A percentile compares a stretch with the other conserved stretches of the same genome.
phyloP scores from a whole-genome alignment of 2,329 filamentous ascomycete genomes.

The Raffaelea albimanens region DNA sequence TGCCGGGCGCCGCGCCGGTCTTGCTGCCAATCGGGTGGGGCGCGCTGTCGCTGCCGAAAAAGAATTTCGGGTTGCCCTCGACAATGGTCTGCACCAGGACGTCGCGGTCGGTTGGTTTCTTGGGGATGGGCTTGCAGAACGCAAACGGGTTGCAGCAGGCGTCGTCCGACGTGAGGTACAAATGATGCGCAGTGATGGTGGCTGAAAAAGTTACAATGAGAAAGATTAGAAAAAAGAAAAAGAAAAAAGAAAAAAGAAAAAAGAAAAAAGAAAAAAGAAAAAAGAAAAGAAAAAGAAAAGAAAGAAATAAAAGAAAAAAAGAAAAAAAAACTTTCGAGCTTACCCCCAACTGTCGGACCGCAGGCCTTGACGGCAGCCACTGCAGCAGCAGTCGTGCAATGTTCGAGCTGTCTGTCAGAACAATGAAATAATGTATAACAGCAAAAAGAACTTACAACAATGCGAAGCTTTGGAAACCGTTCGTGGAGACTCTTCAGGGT shows the following conservation, averaged over 20 bases:
- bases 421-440: background rate
- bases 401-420: constrained; percentile 34
- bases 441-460: constrained; percentile 32
- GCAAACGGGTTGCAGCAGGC: constrained; percentile 15
- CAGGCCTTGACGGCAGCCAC: constrained; percentile 69
- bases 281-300: too few species aligned
- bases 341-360: constrained; percentile 61
- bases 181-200: constrained; percentile 80
- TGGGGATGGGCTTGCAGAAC: constrained; percentile 62
- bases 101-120: constrained; percentile 61
- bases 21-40: constrained; percentile 54
- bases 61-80: constrained; percentile 56
- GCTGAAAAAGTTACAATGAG: constrained; percentile 23
- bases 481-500: constrained; percentile 65
- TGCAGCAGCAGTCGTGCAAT: constrained; percentile 79
- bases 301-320: too few species aligned
- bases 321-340: too few species aligned
- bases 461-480: constrained; percentile 62
- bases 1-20: constrained; percentile 35
- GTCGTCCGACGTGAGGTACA: constrained; percentile 45
- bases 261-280: too few species aligned
- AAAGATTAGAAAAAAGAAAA: background rate
- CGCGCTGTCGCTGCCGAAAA: constrained; percentile 62
- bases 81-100: constrained; percentile 59
- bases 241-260: constrained; percentile 14